phyloP scores from a whole-genome alignment of 352 stramenopile species.

The Globisporangium polare region DNA sequence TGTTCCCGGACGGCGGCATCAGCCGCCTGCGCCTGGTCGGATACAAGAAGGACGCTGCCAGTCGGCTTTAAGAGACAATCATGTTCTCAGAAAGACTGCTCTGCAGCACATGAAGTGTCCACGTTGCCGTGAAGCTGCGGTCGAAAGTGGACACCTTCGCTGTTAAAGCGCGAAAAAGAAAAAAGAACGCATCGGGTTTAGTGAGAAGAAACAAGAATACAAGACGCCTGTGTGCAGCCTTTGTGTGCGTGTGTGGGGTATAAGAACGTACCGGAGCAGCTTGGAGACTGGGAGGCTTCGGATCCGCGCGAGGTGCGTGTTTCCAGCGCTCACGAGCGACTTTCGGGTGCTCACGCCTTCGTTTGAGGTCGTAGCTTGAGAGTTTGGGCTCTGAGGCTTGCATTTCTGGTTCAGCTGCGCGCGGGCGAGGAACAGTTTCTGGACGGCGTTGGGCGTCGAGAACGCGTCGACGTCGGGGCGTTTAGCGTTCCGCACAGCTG shows the following conservation, averaged over 20 bases:
- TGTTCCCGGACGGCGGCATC: constrained; percentile 93
- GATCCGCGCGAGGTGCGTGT: constrained; percentile 35
- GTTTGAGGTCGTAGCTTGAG: neutral
- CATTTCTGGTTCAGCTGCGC: constrained; percentile 11
- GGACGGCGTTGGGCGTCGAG: constrained; percentile 31
- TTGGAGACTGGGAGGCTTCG: constrained; percentile 37
- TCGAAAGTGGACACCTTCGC: constrained; percentile 38
- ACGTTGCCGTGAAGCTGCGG: constrained; percentile 18
- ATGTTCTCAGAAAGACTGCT: constrained; percentile 32
- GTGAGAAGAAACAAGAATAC: neutral
- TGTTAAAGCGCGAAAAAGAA: neutral
- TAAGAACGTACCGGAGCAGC: constrained; percentile 28
- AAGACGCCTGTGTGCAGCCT: neutral
- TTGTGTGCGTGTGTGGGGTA: neutral
- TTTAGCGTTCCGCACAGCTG: constrained; percentile 20
- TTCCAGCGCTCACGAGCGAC: constrained; percentile 25
- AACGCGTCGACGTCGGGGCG: constrained; percentile 34
- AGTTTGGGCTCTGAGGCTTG: neutral
- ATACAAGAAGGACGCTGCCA: constrained; percentile 39
- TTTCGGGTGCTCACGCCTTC: neutral
- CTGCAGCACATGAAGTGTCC: constrained; percentile 10
- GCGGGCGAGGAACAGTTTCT: constrained; percentile 39
- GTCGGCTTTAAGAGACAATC: constrained; percentile 21
- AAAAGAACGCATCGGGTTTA: neutral
- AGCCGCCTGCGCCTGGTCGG: constrained; percentile 88